These are phyloP conservation scores for Kockiozyma suomiensis DNA, from an alignment of 805 yeast species.

Conservation along the genomic window DNA sequence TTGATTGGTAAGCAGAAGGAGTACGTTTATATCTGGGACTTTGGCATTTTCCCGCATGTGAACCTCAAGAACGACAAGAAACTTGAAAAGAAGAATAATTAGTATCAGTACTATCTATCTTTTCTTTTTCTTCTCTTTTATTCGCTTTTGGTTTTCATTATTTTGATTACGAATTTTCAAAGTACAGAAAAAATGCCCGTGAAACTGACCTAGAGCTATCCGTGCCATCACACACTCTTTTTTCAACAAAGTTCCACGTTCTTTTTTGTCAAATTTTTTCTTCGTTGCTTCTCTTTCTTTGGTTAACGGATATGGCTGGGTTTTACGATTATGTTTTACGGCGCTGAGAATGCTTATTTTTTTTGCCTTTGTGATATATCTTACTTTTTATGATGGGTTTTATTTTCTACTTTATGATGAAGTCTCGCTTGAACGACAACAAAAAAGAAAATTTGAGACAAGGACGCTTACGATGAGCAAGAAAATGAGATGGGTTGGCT, in stretches of 20 bases:
- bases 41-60: slow-evolving; percentile 56
- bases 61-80: slow-evolving; percentile 34
- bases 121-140: not conserved
- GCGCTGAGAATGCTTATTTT: no score
- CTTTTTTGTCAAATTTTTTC: not conserved
- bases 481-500: no score
- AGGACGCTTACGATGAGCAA: no score
- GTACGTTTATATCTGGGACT: slow-evolving; percentile 61
- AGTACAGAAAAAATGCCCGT: no score
- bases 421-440: no score
- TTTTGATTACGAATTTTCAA: no score
- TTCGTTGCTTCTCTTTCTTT: not conserved
- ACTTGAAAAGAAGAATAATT: slow-evolving; percentile 17
- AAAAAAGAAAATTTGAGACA: no score
- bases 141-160: not conserved
- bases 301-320: not conserved
- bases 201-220: no score
- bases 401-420: no score
- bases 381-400: no score
- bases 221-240: not conserved
- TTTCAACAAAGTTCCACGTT: not conserved
- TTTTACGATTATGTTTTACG: not conserved
- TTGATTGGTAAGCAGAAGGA: slow-evolving; percentile 59
- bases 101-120: not conserved
- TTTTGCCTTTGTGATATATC: no score